These are phyloP conservation scores for Camelina neglecta DNA, from an alignment of 345 rosid species.

Conservation along the genomic window DNA sequence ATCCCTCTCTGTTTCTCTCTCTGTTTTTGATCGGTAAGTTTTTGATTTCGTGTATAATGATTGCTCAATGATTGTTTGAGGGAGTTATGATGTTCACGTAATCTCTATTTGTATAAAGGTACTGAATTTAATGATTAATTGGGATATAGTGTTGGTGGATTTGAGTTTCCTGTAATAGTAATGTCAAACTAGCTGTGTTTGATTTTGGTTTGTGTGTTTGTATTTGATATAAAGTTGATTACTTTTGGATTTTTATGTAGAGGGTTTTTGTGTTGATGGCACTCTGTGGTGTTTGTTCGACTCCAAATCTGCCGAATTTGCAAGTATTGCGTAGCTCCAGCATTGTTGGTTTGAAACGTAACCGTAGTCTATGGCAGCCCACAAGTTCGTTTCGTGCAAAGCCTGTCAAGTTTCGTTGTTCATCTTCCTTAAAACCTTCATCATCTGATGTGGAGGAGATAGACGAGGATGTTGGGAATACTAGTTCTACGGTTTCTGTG, in stretches of 20 bases:
- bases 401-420: slow-evolving; percentile 44
- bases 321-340: slow-evolving; percentile 47
- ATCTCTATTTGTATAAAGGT: background rate
- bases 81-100: background rate
- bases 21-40: slow-evolving; percentile 32
- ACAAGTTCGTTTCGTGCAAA: slow-evolving; percentile 32
- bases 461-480: slow-evolving; percentile 38
- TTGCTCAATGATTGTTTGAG: slow-evolving; percentile 26
- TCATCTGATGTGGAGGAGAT: slow-evolving; percentile 55
- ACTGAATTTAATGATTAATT: background rate
- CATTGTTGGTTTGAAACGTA: slow-evolving; percentile 33
- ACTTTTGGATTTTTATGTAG: background rate
- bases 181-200: background rate
- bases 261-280: slow-evolving; percentile 55
- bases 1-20: slow-evolving; percentile 1
- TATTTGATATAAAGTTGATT: background rate
- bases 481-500: slow-evolving; percentile 21
- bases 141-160: background rate
- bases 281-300: slow-evolving; percentile 49
- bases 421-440: slow-evolving; percentile 47
- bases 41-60: slow-evolving; percentile 3
- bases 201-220: background rate
- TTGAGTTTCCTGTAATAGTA: slow-evolving; percentile 4
- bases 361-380: slow-evolving; percentile 28
- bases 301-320: slow-evolving; percentile 47